phyloP scores from a whole-genome alignment of 2,329 filamentous ascomycete genomes.

The Cordyceps tenuipes region DNA sequence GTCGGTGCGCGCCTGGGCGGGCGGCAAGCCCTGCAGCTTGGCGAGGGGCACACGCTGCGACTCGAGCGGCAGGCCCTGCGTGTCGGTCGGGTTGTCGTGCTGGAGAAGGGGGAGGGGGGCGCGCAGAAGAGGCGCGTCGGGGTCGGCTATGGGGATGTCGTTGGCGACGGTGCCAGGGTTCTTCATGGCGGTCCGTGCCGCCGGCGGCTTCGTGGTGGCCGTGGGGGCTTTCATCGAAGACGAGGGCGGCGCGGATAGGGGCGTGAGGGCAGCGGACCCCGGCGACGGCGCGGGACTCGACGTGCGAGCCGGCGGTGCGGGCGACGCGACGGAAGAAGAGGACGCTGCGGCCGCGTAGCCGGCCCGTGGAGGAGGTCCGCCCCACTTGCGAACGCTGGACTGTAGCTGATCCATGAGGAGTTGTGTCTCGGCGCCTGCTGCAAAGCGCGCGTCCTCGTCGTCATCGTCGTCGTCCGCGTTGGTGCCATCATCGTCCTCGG shows the following conservation, averaged over 20 bases:
- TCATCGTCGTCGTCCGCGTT: slow-evolving; percentile 10
- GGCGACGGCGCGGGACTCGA: slow-evolving; percentile 1
- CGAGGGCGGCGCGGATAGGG: neutral
- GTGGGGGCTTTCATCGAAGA: neutral
- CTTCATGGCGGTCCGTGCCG: neutral
- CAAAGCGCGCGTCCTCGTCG: slow-evolving; percentile 16
- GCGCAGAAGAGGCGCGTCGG: neutral
- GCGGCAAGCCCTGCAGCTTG: slow-evolving; percentile 38
- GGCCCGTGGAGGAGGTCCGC: neutral
- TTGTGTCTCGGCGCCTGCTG: slow-evolving; percentile 27
- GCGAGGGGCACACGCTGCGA: slow-evolving; percentile 44
- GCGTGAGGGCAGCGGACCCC: neutral
- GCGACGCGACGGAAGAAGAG: neutral
- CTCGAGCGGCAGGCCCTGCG: slow-evolving; percentile 26
- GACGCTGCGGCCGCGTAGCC: neutral
- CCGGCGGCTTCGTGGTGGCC: neutral
- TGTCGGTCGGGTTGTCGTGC: slow-evolving; percentile 15
- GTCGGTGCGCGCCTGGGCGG: slow-evolving; percentile 43
- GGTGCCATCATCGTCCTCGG: slow-evolving; percentile 12
- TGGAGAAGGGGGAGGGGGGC: slow-evolving; percentile 21
- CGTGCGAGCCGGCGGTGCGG: neutral
- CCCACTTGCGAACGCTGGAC: slow-evolving; percentile 6
- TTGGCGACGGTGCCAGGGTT: neutral
- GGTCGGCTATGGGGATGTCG: slow-evolving; percentile 11
- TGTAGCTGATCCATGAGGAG: slow-evolving; percentile 24